Evolutionary conservation across 2,329 filamentous ascomycete genomes (phyloP), one percentile per base, ranked within the genome.

Genomic region (Nemania serpens): DNA sequence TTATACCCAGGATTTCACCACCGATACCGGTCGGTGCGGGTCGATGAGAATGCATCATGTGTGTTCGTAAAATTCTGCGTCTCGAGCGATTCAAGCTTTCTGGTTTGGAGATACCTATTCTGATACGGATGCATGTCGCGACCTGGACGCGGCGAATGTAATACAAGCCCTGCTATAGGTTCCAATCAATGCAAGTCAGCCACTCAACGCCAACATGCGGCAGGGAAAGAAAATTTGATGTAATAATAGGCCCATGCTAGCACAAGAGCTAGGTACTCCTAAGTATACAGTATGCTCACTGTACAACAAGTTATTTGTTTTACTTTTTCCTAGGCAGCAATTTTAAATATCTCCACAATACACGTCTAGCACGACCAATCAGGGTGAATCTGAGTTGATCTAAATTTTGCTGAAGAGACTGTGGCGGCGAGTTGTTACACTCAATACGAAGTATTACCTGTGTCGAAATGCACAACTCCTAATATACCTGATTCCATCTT

Each of bases 141-240:
- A 22, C 55, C 17, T 25, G n/a, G 42, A 25, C 45, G 50, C 53
- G 49, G 54, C 43, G 36, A 18, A 46, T 29, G 62, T 59, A 58
- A 61, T 61, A 49, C 54, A 53, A 58, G 43, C 42, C 48, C 55
- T 52, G 46, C 58, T 59, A 43, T 62, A 52, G 51, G 37, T 56
- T 56, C 55, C 58, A 59, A 56, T 48, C 55, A 52, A 56, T 62
- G 59, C 62, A 61, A 52, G 58, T 61, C 47, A 64, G 62, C 62
- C 51, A 56, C 47, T 41, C 55, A 53, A 47, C 42, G 39, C 55
- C 58, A 64, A 60, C 49, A 46, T 57, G 53, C 43, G 47, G 53
- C 46, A 53, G 53, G 29, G 48, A 46, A 36, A 29, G 43, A 29
- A 59, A 48, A 52, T 62, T 55, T 53, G 47, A 56, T 59, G 47